These are phyloP conservation scores for Collybia sp. DNA, from an alignment of 768 basidiomycete species.

Conservation along the genomic window DNA sequence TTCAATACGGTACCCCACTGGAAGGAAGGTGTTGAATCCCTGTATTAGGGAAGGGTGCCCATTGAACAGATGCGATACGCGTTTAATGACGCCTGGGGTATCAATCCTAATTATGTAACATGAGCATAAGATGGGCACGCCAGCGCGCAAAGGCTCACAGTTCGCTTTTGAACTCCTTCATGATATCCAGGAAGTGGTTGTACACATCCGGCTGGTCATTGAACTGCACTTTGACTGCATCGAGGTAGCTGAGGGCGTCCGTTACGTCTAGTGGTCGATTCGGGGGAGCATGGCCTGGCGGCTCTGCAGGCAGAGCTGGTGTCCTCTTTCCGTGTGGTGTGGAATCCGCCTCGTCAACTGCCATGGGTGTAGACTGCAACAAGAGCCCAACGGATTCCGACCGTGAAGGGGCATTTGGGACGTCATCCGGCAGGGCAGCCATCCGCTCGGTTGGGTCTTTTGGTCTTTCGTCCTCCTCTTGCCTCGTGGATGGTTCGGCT, in stretches of 20 bases:
- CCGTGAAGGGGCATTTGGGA: neutral
- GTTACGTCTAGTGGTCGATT: slow-evolving; percentile 84
- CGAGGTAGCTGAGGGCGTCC: slow-evolving; percentile 91
- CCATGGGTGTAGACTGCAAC: slow-evolving; percentile 39
- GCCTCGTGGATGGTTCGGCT: too few species aligned
- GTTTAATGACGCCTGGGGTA: slow-evolving; percentile 94
- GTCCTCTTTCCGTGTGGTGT: slow-evolving; percentile 11
- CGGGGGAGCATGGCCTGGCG: slow-evolving; percentile 22
- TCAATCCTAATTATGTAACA: slow-evolving; percentile 66
- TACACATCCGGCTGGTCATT: slow-evolving; percentile 92
- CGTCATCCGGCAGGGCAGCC: too few species aligned
- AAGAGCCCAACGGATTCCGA: neutral
- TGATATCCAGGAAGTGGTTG: slow-evolving; percentile 91
- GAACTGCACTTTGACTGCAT: slow-evolving; percentile 90
- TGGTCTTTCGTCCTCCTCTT: too few species aligned
- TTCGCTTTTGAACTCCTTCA: slow-evolving; percentile 99
- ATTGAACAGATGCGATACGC: slow-evolving; percentile 89
- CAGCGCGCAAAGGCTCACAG: slow-evolving; percentile 43
- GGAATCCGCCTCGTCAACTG: slow-evolving; percentile 11
- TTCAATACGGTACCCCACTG: slow-evolving; percentile 91
- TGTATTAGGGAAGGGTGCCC: slow-evolving; percentile 90
- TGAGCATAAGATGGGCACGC: slow-evolving; percentile 21
- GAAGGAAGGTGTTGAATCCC: slow-evolving; percentile 98
- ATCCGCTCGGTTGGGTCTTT: too few species aligned
- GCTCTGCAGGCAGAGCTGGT: slow-evolving; percentile 19